phyloP scores from a whole-genome alignment of 2,329 filamentous ascomycete species.

The Metarhizium sp. region DNA sequence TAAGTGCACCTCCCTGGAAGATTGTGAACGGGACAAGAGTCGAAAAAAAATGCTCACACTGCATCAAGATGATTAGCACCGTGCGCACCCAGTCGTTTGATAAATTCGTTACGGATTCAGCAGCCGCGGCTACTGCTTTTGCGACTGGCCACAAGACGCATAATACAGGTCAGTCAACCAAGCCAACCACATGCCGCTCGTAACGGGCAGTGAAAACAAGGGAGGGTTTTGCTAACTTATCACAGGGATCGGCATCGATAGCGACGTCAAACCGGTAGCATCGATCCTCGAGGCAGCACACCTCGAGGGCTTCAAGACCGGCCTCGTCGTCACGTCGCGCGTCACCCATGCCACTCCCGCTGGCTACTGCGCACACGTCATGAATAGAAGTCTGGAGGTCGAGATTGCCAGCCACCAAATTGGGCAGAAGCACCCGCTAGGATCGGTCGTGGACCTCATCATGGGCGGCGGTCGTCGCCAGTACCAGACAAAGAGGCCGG shows the following conservation, averaged over 20 bases:
- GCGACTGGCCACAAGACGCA: slow-evolving; percentile 15
- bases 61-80: slow-evolving; percentile 7
- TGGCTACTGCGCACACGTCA: too few species aligned
- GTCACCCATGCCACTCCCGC: slow-evolving; percentile 17
- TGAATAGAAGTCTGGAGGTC: slow-evolving; percentile 6
- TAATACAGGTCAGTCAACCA: slow-evolving; percentile 5
- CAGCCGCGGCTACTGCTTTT: slow-evolving; percentile 15
- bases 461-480: slow-evolving; percentile 15
- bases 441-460: slow-evolving; percentile 12
- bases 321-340: slow-evolving; percentile 13
- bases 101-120: slow-evolving; percentile 15
- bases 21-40: too few species aligned
- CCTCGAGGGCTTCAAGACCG: slow-evolving; percentile 14
- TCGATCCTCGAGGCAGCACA: slow-evolving; percentile 17
- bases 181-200: too few species aligned
- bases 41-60: too few species aligned
- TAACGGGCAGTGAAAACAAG: too few species aligned
- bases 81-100: slow-evolving; percentile 14
- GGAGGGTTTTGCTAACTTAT: too few species aligned
- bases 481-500: slow-evolving; percentile 11
- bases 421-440: slow-evolving; percentile 13
- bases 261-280: slow-evolving; percentile 13
- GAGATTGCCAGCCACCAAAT: slow-evolving; percentile 17
- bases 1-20: too few species aligned
- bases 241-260: slow-evolving; percentile 9